Base-by-base conservation (phyloP, 345 rosid species). In the Eucalyptus regnans region DNA sequence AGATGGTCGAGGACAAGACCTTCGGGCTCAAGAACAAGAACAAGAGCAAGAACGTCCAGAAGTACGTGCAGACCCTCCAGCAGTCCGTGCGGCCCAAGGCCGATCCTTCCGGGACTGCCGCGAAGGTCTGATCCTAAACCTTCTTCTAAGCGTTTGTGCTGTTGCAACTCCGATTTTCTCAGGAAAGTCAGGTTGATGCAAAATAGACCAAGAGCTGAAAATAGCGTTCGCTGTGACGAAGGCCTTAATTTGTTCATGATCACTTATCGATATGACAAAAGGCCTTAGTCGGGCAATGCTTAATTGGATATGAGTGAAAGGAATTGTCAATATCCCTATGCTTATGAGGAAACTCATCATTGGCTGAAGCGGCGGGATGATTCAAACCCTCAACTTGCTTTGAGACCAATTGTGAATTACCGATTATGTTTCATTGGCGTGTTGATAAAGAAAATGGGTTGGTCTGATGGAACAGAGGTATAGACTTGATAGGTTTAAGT, bases 11-110 rank as follows among this genome's bases (percentile, higher is more conserved):
- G 91, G 96, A 94, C 95, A 95, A 93, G 95, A 95, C 96, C 92
- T 95, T 95, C 95, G 96, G 97, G 90, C 95, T 95, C 87, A 94
- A 95, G 88, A 95, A 95, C 94, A 94, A 95, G 90, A 94, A 94
- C 91, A 95, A 95, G 92, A 94, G 96, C 93, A 94, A 95, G 89
- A 95, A 92, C 90, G 96, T 95, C 48, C 96, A 95, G 89, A 94
- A 94, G 88, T 94, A 95, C 87, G 95, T 95, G 23, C 97, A 95
- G 91, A 88, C 20, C 88, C 96, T 94, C 91, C 92, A 95, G 90
- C 96, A 94, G 87, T 48, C 91, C 91, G 96, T 94, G 4, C 96
- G 93, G 91, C 95, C 97, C 80, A 91, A 93, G 87, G 92, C 93
- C 50, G 96, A 94, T 89, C 29, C 91, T 16, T 60, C 86, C 17